Evolutionary conservation across 805 yeast species (phyloP).

Genomic region (Yamadazyma insecticola): DNA sequence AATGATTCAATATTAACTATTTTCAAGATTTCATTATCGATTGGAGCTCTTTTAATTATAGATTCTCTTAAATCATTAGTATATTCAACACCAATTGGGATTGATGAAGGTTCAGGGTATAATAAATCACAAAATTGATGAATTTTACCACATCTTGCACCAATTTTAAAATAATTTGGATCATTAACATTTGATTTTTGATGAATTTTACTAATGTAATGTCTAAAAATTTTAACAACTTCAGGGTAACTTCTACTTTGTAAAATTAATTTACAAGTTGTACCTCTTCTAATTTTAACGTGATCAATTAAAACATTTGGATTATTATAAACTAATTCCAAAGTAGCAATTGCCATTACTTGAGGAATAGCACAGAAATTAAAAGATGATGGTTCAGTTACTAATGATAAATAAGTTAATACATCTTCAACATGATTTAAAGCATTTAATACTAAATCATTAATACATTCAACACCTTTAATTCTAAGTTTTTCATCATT

Average conservation of each 20-base stretch:
- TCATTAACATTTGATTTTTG: slow-evolving; percentile 74
- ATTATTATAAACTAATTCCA: slow-evolving; percentile 81
- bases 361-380: slow-evolving; percentile 97
- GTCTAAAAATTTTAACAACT: slow-evolving; percentile 70
- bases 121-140: slow-evolving; percentile 81
- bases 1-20: slow-evolving; percentile 9
- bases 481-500: slow-evolving; percentile 38
- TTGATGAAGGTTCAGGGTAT: slow-evolving; percentile 51
- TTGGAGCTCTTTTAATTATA: slow-evolving; percentile 31
- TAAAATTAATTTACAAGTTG: slow-evolving; percentile 72
- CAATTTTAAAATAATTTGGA: slow-evolving; percentile 80
- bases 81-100: slow-evolving; percentile 49
- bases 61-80: slow-evolving; percentile 35
- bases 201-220: slow-evolving; percentile 72
- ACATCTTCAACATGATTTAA: slow-evolving; percentile 74
- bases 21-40: slow-evolving; percentile 18
- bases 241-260: slow-evolving; percentile 70
- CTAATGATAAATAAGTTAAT: slow-evolving; percentile 66
- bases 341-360: slow-evolving; percentile 97
- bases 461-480: slow-evolving; percentile 70
- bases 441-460: slow-evolving; percentile 76
- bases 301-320: slow-evolving; percentile 62
- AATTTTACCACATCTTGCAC: slow-evolving; percentile 80
- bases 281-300: slow-evolving; percentile 88
- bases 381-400: slow-evolving; percentile 78